A percentile compares a stretch with the other conserved stretches of the same genome.
phyloP scores from a whole-genome alignment of 192 early-diverging fungal species.

The Rhizoclosmatium sp. region DNA sequence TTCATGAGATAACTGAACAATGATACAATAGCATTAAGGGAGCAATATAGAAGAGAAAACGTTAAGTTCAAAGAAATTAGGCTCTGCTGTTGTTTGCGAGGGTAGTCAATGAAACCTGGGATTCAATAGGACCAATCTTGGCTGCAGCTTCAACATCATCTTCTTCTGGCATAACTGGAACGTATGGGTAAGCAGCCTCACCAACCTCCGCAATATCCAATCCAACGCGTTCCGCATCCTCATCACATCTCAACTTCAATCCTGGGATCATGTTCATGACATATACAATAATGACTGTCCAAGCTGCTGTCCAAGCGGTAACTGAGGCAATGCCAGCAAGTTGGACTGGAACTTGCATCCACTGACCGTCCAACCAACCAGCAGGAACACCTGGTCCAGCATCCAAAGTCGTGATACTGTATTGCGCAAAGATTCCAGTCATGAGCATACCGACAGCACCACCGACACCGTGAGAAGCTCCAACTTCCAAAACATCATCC shows the following conservation, averaged over 20 bases:
- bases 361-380: slow-evolving; percentile 84
- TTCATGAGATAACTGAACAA: too few species aligned
- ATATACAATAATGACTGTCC: slow-evolving; percentile 76
- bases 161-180: too few species aligned
- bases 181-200: slow-evolving; percentile 64
- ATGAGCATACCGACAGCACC: slow-evolving; percentile 83
- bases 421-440: slow-evolving; percentile 88
- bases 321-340: slow-evolving; percentile 74
- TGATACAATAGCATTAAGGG: too few species aligned
- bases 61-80: too few species aligned
- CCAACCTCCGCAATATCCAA: slow-evolving; percentile 88
- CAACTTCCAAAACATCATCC: slow-evolving; percentile 76
- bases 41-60: too few species aligned
- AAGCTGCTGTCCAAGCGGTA: slow-evolving; percentile 77
- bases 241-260: slow-evolving; percentile 62
- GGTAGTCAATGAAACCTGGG: background rate
- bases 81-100: background rate
- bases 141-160: too few species aligned
- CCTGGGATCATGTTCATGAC: slow-evolving; percentile 79
- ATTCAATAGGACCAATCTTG: too few species aligned
- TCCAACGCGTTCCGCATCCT: slow-evolving; percentile 79
- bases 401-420: slow-evolving; percentile 71
- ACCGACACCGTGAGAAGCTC: slow-evolving; percentile 85
- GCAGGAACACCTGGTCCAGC: slow-evolving; percentile 64
- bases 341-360: slow-evolving; percentile 81